Evolutionary conservation across 225 moss, liverwort and hornwort genomes (phyloP).

Genomic region (Ulota crispa): DNA sequence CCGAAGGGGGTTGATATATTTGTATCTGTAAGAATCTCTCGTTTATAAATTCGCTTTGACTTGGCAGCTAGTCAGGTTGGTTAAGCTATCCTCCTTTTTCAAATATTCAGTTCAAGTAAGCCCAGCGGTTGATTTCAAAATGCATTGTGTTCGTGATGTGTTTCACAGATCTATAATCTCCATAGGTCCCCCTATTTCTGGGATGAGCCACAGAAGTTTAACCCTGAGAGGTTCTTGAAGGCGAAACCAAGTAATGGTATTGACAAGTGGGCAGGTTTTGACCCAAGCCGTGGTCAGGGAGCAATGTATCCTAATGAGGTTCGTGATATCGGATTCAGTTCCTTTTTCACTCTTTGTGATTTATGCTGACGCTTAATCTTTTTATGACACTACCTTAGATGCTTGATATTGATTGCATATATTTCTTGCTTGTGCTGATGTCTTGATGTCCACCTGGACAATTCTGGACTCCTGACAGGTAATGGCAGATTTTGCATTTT

Average conservation of each 20-base stretch:
- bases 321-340: conserved; percentile 11
- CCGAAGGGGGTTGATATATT: conserved; percentile 85
- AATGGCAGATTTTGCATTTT: conserved; percentile 90
- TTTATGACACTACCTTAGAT: background rate
- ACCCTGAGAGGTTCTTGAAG: conserved; percentile 84
- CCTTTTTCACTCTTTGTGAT: background rate
- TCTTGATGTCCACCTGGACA: background rate
- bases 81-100: background rate
- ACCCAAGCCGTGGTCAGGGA: conserved; percentile 79
- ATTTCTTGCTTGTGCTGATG: conserved; percentile 8
- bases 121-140: background rate
- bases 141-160: conserved; percentile 2
- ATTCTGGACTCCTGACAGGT: conserved; percentile 40
- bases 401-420: background rate
- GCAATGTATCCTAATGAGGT: conserved; percentile 97
- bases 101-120: background rate
- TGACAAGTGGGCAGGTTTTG: conserved; percentile 88
- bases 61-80: background rate
- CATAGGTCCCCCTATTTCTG: conserved; percentile 94
- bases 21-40: conserved; percentile 69
- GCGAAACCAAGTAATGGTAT: conserved; percentile 60
- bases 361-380: background rate
- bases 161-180: conserved; percentile 74
- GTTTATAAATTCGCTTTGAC: background rate
- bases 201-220: conserved; percentile 91